These are phyloP conservation scores for Vitellaria paradoxa DNA, from an alignment of 179 eudicot genomes.

Conservation along the genomic window DNA sequence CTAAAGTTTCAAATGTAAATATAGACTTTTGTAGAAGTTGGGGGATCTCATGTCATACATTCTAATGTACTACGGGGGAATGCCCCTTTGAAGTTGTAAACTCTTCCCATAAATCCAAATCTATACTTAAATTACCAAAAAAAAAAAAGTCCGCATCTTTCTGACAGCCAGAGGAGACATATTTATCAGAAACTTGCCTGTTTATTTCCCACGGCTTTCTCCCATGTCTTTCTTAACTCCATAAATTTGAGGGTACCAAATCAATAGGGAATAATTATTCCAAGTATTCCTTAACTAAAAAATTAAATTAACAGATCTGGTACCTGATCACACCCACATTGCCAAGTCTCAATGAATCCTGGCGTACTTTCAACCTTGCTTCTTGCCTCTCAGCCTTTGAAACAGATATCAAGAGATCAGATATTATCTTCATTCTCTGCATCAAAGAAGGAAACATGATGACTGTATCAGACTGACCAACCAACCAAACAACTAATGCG, in stretches of 20 bases:
- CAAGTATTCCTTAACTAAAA: background rate
- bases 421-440: constrained; percentile 57
- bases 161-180: background rate
- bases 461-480: background rate
- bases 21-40: too few relatives aligned
- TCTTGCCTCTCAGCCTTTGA: constrained; percentile 99
- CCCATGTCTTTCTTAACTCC: background rate
- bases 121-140: too few relatives aligned
- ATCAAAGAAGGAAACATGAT: constrained; percentile 17
- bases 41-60: too few relatives aligned
- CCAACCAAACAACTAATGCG: constrained; percentile 4
- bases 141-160: background rate
- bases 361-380: constrained; percentile 94
- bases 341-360: constrained; percentile 94
- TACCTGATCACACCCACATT: constrained; percentile 96
- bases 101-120: too few relatives aligned
- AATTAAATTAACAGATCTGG: too few relatives aligned
- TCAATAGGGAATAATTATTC: background rate
- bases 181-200: background rate
- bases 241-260: background rate
- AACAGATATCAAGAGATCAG: constrained; percentile 78
- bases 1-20: too few relatives aligned
- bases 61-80: too few relatives aligned
- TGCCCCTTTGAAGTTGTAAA: too few relatives aligned
- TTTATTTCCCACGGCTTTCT: background rate